Evolutionary conservation across 1,284 basidiomycete species (phyloP).

Genomic region (Ganoderma lingzhi): DNA sequence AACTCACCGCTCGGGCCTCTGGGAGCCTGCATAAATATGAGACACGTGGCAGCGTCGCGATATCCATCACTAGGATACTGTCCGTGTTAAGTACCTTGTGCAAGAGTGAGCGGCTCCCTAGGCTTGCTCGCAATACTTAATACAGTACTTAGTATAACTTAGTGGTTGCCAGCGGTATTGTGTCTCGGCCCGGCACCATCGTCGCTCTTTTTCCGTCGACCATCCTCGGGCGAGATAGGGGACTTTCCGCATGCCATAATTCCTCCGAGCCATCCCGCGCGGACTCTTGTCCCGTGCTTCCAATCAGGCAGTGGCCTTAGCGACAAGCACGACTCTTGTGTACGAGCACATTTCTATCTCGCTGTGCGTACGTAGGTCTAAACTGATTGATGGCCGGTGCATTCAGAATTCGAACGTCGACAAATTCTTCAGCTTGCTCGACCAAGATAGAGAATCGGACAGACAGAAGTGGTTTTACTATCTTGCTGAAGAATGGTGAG

Average conservation of each 20-base stretch:
- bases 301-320: conserved; percentile 68
- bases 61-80: too few species aligned
- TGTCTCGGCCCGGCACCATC: not conserved
- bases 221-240: conserved; percentile 23
- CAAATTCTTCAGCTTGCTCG: conserved; percentile 60
- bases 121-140: too few species aligned
- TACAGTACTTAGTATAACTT: too few species aligned
- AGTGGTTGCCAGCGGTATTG: too few species aligned
- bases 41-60: too few species aligned
- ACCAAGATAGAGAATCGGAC: conserved; percentile 52
- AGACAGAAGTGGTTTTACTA: conserved; percentile 45
- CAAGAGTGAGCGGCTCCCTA: too few species aligned
- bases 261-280: conserved; percentile 38
- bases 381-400: not conserved
- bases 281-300: conserved; percentile 51
- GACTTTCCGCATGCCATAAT: conserved; percentile 35
- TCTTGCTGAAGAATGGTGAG: not conserved
- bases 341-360: conserved; percentile 49
- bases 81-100: too few species aligned
- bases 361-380: not conserved
- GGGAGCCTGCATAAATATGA: too few species aligned
- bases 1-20: too few species aligned
- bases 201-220: not conserved
- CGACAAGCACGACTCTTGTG: conserved; percentile 51
- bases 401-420: conserved; percentile 67